phyloP scores from a whole-genome alignment of 371 early-diverging fungal genomes.

The Mortierella sp. region DNA sequence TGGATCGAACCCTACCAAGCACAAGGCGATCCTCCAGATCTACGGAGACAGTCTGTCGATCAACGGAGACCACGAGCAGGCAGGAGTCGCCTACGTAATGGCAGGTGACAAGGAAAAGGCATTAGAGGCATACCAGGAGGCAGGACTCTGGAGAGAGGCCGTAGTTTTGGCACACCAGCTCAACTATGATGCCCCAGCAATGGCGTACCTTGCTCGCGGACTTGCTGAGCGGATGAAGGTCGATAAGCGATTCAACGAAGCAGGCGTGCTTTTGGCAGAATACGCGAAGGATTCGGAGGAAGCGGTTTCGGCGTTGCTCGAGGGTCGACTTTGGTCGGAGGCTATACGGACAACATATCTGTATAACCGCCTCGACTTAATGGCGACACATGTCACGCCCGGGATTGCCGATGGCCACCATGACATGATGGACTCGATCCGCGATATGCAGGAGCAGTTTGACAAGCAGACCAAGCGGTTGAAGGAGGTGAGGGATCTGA shows the following conservation, averaged over 20 bases:
- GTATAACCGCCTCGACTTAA: conserved; percentile 73
- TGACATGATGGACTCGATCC: conserved; percentile 77
- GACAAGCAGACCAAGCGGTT: conserved; percentile 73
- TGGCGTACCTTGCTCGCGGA: conserved; percentile 65
- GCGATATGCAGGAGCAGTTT: conserved; percentile 80
- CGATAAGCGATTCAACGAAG: conserved; percentile 71
- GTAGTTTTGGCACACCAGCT: conserved; percentile 76
- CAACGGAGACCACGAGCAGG: conserved; percentile 75
- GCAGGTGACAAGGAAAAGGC: conserved; percentile 75
- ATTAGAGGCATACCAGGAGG: conserved; percentile 75
- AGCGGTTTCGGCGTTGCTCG: conserved; percentile 72
- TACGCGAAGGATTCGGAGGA: conserved; percentile 79
- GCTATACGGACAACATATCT: conserved; percentile 73
- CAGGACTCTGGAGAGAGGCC: conserved; percentile 79
- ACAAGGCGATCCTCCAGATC: conserved; percentile 64
- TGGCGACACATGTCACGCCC: conserved; percentile 83
- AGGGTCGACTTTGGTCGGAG: conserved; percentile 81
- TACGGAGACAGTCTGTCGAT: conserved; percentile 77
- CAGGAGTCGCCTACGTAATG: conserved; percentile 79
- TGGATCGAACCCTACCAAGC: conserved; percentile 48
- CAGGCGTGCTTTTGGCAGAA: conserved; percentile 74
- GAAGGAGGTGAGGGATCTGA: conserved; percentile 64
- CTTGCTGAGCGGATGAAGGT: conserved; percentile 67
- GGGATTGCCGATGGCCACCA: conserved; percentile 75
- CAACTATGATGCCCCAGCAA: conserved; percentile 63